Evolutionary conservation across 371 early-diverging fungal species (phyloP), one percentile per base, ranked within the genome.

Genomic region (Mycotypha africana): DNA sequence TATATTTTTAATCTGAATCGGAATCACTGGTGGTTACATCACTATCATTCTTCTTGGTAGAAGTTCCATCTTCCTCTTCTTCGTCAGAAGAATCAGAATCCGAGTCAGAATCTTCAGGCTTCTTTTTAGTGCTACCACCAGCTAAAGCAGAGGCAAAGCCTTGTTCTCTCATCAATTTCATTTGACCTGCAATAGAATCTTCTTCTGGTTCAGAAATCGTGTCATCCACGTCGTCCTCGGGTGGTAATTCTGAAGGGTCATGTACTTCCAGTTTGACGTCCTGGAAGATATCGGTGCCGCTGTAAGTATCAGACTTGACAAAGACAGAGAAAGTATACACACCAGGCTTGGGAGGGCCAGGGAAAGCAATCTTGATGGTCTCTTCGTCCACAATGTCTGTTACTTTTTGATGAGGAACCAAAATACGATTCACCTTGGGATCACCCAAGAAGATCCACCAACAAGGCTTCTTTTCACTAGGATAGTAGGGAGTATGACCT

Each of bases 131-230:
- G 28, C 52, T 51, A 19, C 82, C 84, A 49, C 81, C 82, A 47
- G 76, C 72, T 19, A 79, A 69, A 8, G 78, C 84, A 32, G 74
- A 68, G 15, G 78, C 72, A 47, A 79, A 38, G 24, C 85, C 83
- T 70, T 89, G 88, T 51, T 81, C 82, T 33, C 89, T 79, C 79
- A 88, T 77, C 65, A 86, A 60, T 38, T 84, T 85, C 89, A 92
- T 89, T 63, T 91, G 95, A 6, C 92, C 94, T 23, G 95, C 96
- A 59, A 96, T 81, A 24, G 91, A 88, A 62, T 93, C 93, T 45
- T 93, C 94, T 45, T 93, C 97, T 26, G 96, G 95, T 51, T 96
- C 97, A 15, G 93, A 92, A 49, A 96, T 96, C 45, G 89, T 89
- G 52, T 95, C 96, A 38, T 93, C 94, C 1, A 86, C 66, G 35